Conservation (phyloP, 441 rosid species). For the Corymbia citriodora region DNA sequence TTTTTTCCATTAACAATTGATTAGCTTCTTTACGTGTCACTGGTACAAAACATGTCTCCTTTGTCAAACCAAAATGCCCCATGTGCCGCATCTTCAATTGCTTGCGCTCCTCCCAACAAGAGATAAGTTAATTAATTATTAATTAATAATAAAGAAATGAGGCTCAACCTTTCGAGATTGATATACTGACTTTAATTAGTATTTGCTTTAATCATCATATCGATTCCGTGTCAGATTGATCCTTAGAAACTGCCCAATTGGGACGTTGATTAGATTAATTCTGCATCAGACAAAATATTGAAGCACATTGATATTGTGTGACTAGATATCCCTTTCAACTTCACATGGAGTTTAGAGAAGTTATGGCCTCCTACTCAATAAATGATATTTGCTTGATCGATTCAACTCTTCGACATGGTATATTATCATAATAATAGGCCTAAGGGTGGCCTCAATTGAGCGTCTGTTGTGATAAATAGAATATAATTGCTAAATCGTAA, state of each 20-base stretch:
- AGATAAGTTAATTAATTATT: not conserved
- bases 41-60: not conserved
- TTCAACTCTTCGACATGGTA: not conserved
- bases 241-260: not conserved
- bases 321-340: not conserved
- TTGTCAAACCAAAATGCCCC: not conserved
- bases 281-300: not conserved
- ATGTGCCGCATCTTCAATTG: not conserved
- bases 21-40: not conserved
- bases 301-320: not conserved
- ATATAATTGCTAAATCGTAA: not conserved
- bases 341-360: not conserved
- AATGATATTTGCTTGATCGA: not conserved
- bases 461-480: not conserved
- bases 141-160: not conserved
- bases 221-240: not conserved
- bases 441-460: not conserved
- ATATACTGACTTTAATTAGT: not conserved
- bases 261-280: not conserved
- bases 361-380: not conserved
- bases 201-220: not conserved
- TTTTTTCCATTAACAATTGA: not conserved
- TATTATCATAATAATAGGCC: not conserved
- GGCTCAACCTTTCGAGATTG: not conserved
- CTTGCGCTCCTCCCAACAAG: not conserved